phyloP scores from a whole-genome alignment of 2,329 filamentous ascomycete genomes.

The Phyllosticta paracitricarpa region DNA sequence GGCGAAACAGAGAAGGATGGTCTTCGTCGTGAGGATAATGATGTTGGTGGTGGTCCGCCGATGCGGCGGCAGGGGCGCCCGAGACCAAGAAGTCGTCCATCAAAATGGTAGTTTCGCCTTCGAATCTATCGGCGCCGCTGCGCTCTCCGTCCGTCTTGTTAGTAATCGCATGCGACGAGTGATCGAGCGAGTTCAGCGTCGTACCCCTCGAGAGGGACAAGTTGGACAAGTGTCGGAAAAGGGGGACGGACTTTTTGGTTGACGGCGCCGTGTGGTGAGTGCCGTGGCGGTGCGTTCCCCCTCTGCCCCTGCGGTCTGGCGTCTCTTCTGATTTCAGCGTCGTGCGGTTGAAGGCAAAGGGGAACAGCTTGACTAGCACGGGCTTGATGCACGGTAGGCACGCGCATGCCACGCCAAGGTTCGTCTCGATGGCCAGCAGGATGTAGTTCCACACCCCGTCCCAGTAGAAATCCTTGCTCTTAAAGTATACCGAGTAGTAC shows the following conservation, averaged over 20 bases:
- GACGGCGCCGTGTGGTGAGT: background rate
- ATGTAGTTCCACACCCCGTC: slow-evolving; percentile 20
- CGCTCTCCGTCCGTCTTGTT: background rate
- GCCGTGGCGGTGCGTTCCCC: background rate
- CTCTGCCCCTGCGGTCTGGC: background rate
- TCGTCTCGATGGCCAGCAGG: slow-evolving; percentile 20
- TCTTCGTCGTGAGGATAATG: background rate
- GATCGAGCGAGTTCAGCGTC: background rate
- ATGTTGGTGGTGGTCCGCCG: background rate
- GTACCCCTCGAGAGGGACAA: background rate
- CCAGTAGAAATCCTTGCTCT: slow-evolving; percentile 21
- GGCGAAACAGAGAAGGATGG: background rate
- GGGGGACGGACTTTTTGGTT: background rate
- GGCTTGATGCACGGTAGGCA: slow-evolving; percentile 25
- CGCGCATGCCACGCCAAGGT: slow-evolving; percentile 22
- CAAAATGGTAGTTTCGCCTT: background rate
- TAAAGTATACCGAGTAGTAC: slow-evolving; percentile 19
- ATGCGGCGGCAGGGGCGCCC: background rate
- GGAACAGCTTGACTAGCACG: slow-evolving; percentile 35
- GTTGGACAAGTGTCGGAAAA: background rate
- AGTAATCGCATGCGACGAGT: background rate
- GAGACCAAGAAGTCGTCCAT: background rate
- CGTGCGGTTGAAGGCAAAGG: slow-evolving; percentile 21
- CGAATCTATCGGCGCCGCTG: background rate
- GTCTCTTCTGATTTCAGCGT: background rate